Percentiles rank a stretch among this genome's conserved stretches.
These are phyloP conservation scores for Entomortierella parvispora DNA, from an alignment of 192 early-diverging fungal species.

Conservation along the genomic window DNA sequence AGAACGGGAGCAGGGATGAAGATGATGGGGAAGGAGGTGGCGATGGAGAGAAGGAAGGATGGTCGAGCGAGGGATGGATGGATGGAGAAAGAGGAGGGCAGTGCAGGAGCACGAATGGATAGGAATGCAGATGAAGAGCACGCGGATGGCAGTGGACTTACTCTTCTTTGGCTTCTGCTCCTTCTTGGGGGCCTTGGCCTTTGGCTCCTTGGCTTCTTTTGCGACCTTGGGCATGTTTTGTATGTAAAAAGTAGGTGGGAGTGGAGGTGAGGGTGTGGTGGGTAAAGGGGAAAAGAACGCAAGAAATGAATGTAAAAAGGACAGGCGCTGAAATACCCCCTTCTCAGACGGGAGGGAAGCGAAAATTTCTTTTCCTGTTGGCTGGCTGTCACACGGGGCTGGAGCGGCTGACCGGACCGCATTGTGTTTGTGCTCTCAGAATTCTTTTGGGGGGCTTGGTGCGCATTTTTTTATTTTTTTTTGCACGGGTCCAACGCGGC, in stretches of 20 bases:
- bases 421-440: too few relatives aligned
- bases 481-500: too few relatives aligned
- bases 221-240: constrained; percentile 36
- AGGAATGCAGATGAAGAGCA: background rate
- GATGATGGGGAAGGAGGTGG: background rate
- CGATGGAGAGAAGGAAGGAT: constrained; percentile 3
- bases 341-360: background rate
- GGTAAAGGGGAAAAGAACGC: constrained; percentile 11
- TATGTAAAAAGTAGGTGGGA: constrained; percentile 15
- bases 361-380: too few relatives aligned
- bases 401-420: too few relatives aligned
- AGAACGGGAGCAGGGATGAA: background rate
- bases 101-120: background rate
- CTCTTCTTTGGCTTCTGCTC: constrained; percentile 25
- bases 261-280: constrained; percentile 1
- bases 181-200: constrained; percentile 24
- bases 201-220: constrained; percentile 13
- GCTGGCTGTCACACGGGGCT: too few relatives aligned
- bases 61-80: background rate
- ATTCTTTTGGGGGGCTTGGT: too few relatives aligned
- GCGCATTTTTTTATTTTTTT: too few relatives aligned
- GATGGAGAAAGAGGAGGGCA: background rate
- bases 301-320: constrained; percentile 8
- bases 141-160: constrained; percentile 14
- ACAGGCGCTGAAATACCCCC: constrained; percentile 1